phyloP scores from a whole-genome alignment of 116 monocot genomes.

The Iris pallida region DNA sequence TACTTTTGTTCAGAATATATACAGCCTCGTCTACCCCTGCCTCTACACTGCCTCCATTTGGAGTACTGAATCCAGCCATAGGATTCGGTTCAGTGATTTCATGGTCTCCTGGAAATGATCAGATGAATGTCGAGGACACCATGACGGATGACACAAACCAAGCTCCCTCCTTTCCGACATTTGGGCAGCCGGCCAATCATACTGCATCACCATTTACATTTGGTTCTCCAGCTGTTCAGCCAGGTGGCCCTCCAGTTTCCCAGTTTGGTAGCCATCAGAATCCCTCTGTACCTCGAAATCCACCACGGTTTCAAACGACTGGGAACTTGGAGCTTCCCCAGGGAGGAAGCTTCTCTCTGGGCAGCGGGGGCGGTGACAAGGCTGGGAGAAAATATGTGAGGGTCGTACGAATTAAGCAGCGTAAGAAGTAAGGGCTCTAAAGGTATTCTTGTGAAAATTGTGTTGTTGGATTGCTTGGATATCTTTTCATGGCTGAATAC shows the following conservation, averaged over 20 bases:
- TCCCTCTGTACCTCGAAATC: slow-evolving; percentile 21
- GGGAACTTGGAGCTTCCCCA: slow-evolving; percentile 37
- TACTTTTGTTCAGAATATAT: not conserved
- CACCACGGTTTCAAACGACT: slow-evolving; percentile 40
- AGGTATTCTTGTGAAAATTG: not conserved
- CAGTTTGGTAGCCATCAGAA: slow-evolving; percentile 52
- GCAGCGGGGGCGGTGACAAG: slow-evolving; percentile 72
- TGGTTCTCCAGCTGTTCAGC: slow-evolving; percentile 19
- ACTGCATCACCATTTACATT: slow-evolving; percentile 21
- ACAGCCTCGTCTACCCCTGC: slow-evolving; percentile 10
- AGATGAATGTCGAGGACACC: slow-evolving; percentile 20
- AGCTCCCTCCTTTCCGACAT: not conserved
- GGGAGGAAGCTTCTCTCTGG: slow-evolving; percentile 62
- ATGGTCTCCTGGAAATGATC: slow-evolving; percentile 10
- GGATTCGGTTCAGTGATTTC: slow-evolving; percentile 18
- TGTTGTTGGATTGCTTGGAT: not conserved
- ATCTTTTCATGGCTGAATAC: not conserved
- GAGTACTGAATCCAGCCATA: slow-evolving; percentile 10
- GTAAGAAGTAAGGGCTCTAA: slow-evolving; percentile 29
- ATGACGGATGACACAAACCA: slow-evolving; percentile 18
- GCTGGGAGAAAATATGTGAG: slow-evolving; percentile 53
- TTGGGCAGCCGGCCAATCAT: slow-evolving; percentile 28
- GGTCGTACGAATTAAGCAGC: slow-evolving; percentile 48
- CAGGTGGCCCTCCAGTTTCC: slow-evolving; percentile 25
- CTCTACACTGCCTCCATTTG: slow-evolving; percentile 25